phyloP scores from a whole-genome alignment of 192 early-diverging fungal species.

The Kappamyces sp. region DNA sequence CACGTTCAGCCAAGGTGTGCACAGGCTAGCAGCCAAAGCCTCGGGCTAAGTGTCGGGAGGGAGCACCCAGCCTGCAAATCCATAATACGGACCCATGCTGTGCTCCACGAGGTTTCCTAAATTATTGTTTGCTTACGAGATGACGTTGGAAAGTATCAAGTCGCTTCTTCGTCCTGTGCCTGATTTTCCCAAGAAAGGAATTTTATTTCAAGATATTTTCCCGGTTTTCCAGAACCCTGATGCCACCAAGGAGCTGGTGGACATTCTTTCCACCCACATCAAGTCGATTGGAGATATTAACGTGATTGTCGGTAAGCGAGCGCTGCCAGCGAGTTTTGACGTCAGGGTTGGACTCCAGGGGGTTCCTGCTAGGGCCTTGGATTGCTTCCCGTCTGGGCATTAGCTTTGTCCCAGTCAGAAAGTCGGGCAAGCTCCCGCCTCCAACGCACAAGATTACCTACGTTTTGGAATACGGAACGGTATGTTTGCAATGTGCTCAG shows the following conservation, averaged over 20 bases:
- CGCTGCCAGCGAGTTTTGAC: background rate
- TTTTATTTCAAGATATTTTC: conserved; percentile 95
- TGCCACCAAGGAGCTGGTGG: conserved; percentile 70
- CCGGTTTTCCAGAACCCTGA: conserved; percentile 92
- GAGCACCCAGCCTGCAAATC: background rate
- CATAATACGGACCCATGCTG: background rate
- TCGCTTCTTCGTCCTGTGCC: conserved; percentile 42
- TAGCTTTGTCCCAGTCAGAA: conserved; percentile 92
- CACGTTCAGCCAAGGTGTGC: too few relatives aligned
- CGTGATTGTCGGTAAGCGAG: conserved; percentile 75
- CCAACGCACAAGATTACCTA: conserved; percentile 62
- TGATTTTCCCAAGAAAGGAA: conserved; percentile 81
- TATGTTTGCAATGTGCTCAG: conserved; percentile 24
- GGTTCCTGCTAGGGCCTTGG: conserved; percentile 89
- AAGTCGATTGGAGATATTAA: conserved; percentile 66
- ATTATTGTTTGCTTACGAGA: background rate
- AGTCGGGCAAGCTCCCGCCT: conserved; percentile 86
- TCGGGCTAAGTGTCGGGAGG: background rate
- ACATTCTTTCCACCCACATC: conserved; percentile 77
- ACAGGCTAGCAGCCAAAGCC: too few relatives aligned
- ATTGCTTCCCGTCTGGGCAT: conserved; percentile 81
- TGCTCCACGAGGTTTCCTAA: background rate
- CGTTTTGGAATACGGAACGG: conserved; percentile 90
- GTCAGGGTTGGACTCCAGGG: conserved; percentile 88
- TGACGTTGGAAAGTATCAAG: conserved; percentile 29